phyloP scores from a whole-genome alignment of 2,329 filamentous ascomycete genomes.

The Thielaviopsis musarum region DNA sequence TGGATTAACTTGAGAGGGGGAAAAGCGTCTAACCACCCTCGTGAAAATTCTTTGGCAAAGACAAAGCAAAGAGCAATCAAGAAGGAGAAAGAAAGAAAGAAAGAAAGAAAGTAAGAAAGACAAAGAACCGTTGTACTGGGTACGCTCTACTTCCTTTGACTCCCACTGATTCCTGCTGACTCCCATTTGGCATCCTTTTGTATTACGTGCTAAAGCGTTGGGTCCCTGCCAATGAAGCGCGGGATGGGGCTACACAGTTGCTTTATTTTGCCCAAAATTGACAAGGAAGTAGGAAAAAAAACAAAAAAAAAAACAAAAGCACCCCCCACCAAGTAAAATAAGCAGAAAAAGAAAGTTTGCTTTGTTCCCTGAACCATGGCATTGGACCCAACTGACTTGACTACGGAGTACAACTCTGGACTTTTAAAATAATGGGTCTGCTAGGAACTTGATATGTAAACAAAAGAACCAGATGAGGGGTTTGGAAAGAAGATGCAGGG shows the following conservation, averaged over 20 bases:
- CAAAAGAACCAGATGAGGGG: too few relatives aligned
- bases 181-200: background rate
- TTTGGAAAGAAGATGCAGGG: too few relatives aligned
- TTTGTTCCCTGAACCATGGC: background rate
- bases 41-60: too few relatives aligned
- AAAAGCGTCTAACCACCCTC: too few relatives aligned
- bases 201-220: background rate
- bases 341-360: background rate
- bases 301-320: background rate
- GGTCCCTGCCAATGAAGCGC: too few relatives aligned
- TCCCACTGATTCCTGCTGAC: background rate
- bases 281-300: background rate
- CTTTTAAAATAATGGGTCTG: too few relatives aligned
- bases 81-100: background rate
- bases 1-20: background rate
- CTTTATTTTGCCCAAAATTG: too few relatives aligned
- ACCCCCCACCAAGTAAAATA: background rate
- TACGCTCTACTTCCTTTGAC: background rate
- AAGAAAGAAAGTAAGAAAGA: background rate
- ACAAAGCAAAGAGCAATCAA: background rate
- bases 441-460: too few relatives aligned
- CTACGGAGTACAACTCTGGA: too few relatives aligned
- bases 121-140: background rate
- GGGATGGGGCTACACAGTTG: too few relatives aligned
- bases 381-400: background rate